These are phyloP conservation scores for Trametes sanguinea DNA, from an alignment of 768 basidiomycete species.

Conservation along the genomic window DNA sequence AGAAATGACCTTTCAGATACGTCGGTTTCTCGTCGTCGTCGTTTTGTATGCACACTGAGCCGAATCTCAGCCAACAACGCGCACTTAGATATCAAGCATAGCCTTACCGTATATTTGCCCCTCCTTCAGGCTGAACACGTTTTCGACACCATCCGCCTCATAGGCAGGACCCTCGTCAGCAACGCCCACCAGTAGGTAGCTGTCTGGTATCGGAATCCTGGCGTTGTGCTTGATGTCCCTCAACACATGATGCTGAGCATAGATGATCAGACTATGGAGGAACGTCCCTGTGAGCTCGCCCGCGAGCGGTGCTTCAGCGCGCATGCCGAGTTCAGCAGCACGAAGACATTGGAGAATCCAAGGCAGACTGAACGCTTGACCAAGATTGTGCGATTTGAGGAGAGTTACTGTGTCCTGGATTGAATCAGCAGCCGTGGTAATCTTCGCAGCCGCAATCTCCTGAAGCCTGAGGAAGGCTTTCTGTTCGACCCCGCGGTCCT, in stretches of 20 bases:
- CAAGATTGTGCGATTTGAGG: slow-evolving; percentile 50
- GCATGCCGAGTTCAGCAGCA: slow-evolving; percentile 30
- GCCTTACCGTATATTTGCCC: slow-evolving; percentile 68
- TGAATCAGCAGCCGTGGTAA: slow-evolving; percentile 62
- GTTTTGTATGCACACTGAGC: slow-evolving; percentile 59
- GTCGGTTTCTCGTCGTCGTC: slow-evolving; percentile 48
- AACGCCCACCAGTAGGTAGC: slow-evolving; percentile 74
- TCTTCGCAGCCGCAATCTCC: slow-evolving; percentile 52
- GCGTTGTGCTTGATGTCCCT: slow-evolving; percentile 77
- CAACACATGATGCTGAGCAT: slow-evolving; percentile 63
- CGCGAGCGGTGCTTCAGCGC: slow-evolving; percentile 8
- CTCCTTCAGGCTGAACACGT: slow-evolving; percentile 55
- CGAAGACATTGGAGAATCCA: slow-evolving; percentile 53
- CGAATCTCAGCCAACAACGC: not conserved
- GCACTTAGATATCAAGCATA: too few species aligned
- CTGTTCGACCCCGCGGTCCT: slow-evolving; percentile 66
- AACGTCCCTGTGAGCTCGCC: slow-evolving; percentile 25
- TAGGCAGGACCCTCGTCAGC: slow-evolving; percentile 82
- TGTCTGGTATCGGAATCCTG: slow-evolving; percentile 68
- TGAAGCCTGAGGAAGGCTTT: slow-evolving; percentile 66
- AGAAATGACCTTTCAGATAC: slow-evolving; percentile 60
- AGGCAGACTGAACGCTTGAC: slow-evolving; percentile 49
- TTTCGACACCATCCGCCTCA: slow-evolving; percentile 44
- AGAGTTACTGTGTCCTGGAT: slow-evolving; percentile 49
- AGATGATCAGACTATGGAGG: slow-evolving; percentile 32